Conservation (phyloP, 2,329 filamentous ascomycete genomes). For the Gnomoniopsis smithogilvyi region DNA sequence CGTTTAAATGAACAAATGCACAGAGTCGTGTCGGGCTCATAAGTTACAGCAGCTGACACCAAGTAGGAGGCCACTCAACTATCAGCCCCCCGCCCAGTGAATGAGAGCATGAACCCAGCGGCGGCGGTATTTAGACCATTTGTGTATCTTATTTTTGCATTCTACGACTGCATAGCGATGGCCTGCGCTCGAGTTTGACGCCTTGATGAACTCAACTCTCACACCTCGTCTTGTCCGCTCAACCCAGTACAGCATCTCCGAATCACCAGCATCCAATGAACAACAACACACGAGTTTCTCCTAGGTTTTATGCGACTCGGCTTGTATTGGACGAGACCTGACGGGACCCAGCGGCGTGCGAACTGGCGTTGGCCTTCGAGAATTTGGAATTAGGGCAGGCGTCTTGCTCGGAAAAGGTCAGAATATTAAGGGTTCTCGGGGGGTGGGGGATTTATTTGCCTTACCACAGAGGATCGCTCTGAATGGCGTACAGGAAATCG, state of each 20-base stretch:
- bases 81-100: conserved; percentile 64
- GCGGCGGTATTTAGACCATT: conserved; percentile 16
- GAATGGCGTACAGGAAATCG: neutral
- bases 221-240: neutral
- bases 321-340: too few species aligned
- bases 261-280: neutral
- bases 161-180: conserved; percentile 27
- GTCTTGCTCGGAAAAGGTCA: too few species aligned
- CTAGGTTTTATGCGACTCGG: too few species aligned
- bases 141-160: conserved; percentile 26
- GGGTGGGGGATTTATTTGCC: too few species aligned
- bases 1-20: conserved; percentile 32
- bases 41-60: conserved; percentile 22
- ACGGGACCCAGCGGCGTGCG: too few species aligned
- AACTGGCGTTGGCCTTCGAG: too few species aligned
- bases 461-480: neutral
- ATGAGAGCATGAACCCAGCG: conserved; percentile 16
- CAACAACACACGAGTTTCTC: too few species aligned
- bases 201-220: conserved; percentile 8
- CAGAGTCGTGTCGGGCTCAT: neutral
- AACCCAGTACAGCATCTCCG: neutral
- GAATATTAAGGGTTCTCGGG: too few species aligned
- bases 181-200: conserved; percentile 11
- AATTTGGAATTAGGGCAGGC: too few species aligned
- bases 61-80: conserved; percentile 76